Conservation (phyloP, 805 yeast genomes). For the Debaryomyces prosopidis region DNA sequence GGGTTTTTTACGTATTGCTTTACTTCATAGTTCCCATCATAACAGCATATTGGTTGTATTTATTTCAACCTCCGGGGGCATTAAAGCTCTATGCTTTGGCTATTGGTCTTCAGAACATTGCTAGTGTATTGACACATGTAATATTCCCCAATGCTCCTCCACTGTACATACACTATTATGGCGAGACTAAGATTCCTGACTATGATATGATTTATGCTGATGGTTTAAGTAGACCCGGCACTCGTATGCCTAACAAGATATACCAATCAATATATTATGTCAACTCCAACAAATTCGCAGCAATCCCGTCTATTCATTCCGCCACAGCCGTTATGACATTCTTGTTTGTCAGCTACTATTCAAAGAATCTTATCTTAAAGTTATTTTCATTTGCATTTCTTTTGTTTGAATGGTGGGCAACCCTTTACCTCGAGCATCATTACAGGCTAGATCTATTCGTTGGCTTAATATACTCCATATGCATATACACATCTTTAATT, state of each 20-base stretch:
- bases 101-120: conserved; percentile 59
- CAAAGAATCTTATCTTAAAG: conserved; percentile 35
- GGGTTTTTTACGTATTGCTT: conserved; percentile 61
- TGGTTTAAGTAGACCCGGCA: conserved; percentile 65
- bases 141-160: conserved; percentile 73
- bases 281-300: conserved; percentile 71
- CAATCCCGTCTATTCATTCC: conserved; percentile 61
- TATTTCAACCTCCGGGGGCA: conserved; percentile 68
- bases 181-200: conserved; percentile 53
- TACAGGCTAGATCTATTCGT: conserved; percentile 62
- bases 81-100: conserved; percentile 53
- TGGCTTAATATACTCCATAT: conserved; percentile 55
- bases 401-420: conserved; percentile 70
- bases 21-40: conserved; percentile 63
- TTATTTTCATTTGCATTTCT: conserved; percentile 45
- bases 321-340: conserved; percentile 61
- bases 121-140: conserved; percentile 62
- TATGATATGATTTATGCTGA: conserved; percentile 74
- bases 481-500: conserved; percentile 41
- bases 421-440: conserved; percentile 72
- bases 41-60: conserved; percentile 61
- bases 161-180: conserved; percentile 66
- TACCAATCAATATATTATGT: conserved; percentile 64
- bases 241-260: conserved; percentile 60
- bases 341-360: conserved; percentile 42